Percentiles rank a stretch among this genome's conserved stretches.
Conservation (phyloP, 139 green algal species). For the Asterochloris erici region DNA sequence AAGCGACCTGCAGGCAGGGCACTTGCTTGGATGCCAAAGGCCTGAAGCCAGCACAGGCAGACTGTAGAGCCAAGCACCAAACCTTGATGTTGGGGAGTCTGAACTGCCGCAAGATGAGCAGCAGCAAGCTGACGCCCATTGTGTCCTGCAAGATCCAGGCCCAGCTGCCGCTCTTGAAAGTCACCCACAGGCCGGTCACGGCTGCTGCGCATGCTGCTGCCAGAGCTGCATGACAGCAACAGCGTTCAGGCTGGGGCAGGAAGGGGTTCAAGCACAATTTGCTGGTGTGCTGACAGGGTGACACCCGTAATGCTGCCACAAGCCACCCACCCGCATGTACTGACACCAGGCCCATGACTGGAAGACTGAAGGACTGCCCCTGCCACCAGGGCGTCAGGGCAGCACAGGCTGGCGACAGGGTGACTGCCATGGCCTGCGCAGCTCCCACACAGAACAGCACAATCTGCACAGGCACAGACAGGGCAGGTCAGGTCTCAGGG, state of each 20-base stretch:
- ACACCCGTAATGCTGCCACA: too few relatives aligned
- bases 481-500: too few relatives aligned
- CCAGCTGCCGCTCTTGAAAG: slow-evolving; percentile 28
- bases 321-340: too few relatives aligned
- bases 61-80: not conserved
- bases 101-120: slow-evolving; percentile 67
- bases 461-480: slow-evolving; percentile 29
- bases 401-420: too few relatives aligned
- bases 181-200: slow-evolving; percentile 37
- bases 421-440: slow-evolving; percentile 32
- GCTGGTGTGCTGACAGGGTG: too few relatives aligned
- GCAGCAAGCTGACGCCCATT: slow-evolving; percentile 64
- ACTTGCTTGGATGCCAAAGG: not conserved
- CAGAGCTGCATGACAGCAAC: not conserved
- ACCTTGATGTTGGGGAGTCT: slow-evolving; percentile 56
- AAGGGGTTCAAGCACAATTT: too few relatives aligned
- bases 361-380: too few relatives aligned
- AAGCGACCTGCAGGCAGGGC: slow-evolving; percentile 49
- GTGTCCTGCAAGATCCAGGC: slow-evolving; percentile 73
- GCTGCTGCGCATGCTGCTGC: slow-evolving; percentile 18
- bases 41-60: not conserved
- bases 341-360: too few relatives aligned
- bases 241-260: too few relatives aligned
- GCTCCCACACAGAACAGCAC: slow-evolving; percentile 52
- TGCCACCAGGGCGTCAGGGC: too few relatives aligned